phyloP scores from a whole-genome alignment of 2,329 filamentous ascomycete species.

The Westerdykella ornata region DNA sequence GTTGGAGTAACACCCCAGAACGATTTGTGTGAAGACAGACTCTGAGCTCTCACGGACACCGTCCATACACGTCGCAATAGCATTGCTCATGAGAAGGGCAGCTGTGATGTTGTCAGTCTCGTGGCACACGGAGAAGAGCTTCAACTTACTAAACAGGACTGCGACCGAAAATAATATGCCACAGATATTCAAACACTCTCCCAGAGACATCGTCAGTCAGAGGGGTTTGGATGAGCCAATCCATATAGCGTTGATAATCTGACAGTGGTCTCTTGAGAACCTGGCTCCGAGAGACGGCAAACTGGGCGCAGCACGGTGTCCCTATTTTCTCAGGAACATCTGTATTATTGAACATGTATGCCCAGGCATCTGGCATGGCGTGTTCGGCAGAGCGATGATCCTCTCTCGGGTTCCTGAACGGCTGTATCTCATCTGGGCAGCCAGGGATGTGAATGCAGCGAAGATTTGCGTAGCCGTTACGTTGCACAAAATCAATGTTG shows the following conservation, averaged over 20 bases:
- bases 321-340: slow-evolving; percentile 12
- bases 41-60: slow-evolving; percentile 3
- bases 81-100: slow-evolving; percentile 16
- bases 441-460: slow-evolving; percentile 36
- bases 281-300: slow-evolving; percentile 24
- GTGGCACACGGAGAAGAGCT: neutral
- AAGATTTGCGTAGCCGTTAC: slow-evolving; percentile 39
- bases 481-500: slow-evolving; percentile 34
- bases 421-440: slow-evolving; percentile 38
- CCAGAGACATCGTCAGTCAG: slow-evolving; percentile 11
- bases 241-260: slow-evolving; percentile 21
- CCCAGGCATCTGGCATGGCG: slow-evolving; percentile 16
- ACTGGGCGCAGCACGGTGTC: slow-evolving; percentile 16
- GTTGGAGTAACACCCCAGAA: too few relatives aligned
- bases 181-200: slow-evolving; percentile 18
- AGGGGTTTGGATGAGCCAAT: slow-evolving; percentile 14
- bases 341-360: slow-evolving; percentile 9
- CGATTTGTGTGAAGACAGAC: too few relatives aligned
- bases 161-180: slow-evolving; percentile 16
- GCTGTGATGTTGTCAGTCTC: slow-evolving; percentile 8
- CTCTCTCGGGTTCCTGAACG: slow-evolving; percentile 21
- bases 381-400: slow-evolving; percentile 8
- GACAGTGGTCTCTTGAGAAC: slow-evolving; percentile 16
- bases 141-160: slow-evolving; percentile 11
- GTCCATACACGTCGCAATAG: slow-evolving; percentile 19